These are phyloP conservation scores for Santalum album DNA, from an alignment of 164 flowering plant species.

Conservation along the genomic window DNA sequence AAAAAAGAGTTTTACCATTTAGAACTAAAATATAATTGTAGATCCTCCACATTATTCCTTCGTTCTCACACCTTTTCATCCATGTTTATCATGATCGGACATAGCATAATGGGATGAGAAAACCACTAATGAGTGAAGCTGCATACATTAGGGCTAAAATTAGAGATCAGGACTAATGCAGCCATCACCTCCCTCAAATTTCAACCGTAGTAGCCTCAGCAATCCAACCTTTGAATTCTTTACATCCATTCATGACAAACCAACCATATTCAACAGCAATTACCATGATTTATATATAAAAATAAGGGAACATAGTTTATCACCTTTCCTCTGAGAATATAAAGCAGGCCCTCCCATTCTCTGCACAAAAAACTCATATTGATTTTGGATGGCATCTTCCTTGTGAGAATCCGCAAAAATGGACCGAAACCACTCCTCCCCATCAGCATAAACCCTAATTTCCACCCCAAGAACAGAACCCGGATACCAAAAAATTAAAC, in stretches of 20 bases:
- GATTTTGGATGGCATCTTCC: conserved; percentile 89
- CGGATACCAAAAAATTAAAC: neutral
- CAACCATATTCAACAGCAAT: neutral
- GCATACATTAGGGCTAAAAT: too few relatives aligned
- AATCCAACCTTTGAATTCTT: too few relatives aligned
- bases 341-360: conserved; percentile 96
- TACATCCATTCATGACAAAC: neutral
- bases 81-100: too few relatives aligned
- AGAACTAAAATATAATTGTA: too few relatives aligned
- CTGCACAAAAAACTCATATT: conserved; percentile 91
- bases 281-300: neutral
- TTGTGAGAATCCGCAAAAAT: conserved; percentile 73
- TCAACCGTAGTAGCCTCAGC: too few relatives aligned
- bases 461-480: neutral
- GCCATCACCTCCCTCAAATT: too few relatives aligned
- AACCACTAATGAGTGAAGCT: too few relatives aligned
- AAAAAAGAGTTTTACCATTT: too few relatives aligned
- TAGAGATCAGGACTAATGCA: too few relatives aligned
- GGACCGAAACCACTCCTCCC: conserved; percentile 87
- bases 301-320: neutral
- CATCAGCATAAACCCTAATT: conserved; percentile 79
- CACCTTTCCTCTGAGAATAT: conserved; percentile 78
- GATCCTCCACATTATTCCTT: too few relatives aligned
- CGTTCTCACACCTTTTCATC: too few relatives aligned
- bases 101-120: too few relatives aligned